Percentiles rank a stretch among this genome's conserved stretches.
phyloP scores from a whole-genome alignment of 148 eudicot species.

The Cornus suecica region DNA sequence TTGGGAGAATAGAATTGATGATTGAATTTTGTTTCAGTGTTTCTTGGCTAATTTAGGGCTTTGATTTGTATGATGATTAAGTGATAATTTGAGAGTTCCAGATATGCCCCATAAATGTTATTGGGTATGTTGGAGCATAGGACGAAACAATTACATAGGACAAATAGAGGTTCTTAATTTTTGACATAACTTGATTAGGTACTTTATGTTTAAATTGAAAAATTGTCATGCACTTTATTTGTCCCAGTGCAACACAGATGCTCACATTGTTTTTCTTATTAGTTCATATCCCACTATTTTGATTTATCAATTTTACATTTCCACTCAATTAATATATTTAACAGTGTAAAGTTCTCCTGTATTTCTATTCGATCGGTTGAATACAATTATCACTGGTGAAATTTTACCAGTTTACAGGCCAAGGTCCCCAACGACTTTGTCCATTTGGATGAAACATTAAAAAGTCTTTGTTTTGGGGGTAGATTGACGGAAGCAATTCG shows the following conservation, averaged over 20 bases:
- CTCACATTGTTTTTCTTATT: background rate
- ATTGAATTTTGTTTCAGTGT: background rate
- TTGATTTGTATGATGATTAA: background rate
- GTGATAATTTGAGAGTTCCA: background rate
- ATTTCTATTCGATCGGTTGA: background rate
- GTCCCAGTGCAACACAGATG: background rate
- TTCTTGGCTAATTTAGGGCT: background rate
- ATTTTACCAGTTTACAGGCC: constrained; percentile 84
- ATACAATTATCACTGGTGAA: constrained; percentile 36
- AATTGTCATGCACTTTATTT: background rate
- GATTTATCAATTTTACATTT: background rate
- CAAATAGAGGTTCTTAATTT: no score
- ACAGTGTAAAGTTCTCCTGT: background rate
- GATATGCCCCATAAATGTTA: no score
- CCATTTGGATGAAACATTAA: constrained; percentile 57
- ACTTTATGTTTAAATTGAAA: no score
- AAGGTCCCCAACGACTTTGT: constrained; percentile 18
- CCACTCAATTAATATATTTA: background rate
- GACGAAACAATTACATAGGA: no score
- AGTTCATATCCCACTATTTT: background rate
- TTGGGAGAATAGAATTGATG: background rate
- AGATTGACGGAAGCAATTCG: constrained; percentile 69
- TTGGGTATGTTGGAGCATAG: no score
- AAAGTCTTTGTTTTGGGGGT: constrained; percentile 65
- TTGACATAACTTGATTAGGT: no score